A percentile compares a stretch with the other conserved stretches of the same genome.
These are phyloP conservation scores for Coemansia sp. DNA, from an alignment of 192 early-diverging fungal species.

Conservation along the genomic window DNA sequence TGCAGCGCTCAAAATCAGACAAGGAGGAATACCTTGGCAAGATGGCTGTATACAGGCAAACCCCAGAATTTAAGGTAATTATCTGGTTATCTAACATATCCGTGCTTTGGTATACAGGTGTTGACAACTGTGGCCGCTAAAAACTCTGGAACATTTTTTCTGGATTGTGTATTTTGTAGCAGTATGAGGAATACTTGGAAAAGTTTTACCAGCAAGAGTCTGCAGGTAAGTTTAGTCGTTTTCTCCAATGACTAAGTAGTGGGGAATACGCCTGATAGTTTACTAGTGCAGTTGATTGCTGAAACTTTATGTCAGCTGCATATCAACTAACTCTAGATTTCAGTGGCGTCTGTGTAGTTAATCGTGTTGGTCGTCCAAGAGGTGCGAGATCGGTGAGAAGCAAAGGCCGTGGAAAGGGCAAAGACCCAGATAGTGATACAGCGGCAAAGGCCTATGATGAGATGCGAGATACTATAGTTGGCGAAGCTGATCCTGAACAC, in stretches of 20 bases:
- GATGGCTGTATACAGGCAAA: slow-evolving; percentile 42
- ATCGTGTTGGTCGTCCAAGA: slow-evolving; percentile 53
- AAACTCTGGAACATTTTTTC: neutral
- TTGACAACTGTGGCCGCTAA: neutral
- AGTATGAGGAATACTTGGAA: slow-evolving; percentile 47
- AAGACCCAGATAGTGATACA: slow-evolving; percentile 3
- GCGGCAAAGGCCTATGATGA: neutral
- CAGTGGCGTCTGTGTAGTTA: slow-evolving; percentile 20
- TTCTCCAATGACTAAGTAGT: too few relatives aligned
- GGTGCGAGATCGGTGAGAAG: slow-evolving; percentile 33
- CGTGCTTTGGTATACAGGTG: too few relatives aligned
- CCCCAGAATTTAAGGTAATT: slow-evolving; percentile 39
- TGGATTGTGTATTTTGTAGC: slow-evolving; percentile 17
- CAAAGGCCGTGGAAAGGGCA: slow-evolving; percentile 31
- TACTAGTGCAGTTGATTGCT: too few relatives aligned
- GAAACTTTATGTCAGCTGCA: too few relatives aligned
- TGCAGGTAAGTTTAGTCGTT: slow-evolving; percentile 25
- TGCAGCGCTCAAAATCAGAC: slow-evolving; percentile 31
- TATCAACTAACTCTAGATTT: too few relatives aligned
- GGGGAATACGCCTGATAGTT: too few relatives aligned
- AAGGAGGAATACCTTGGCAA: slow-evolving; percentile 42
- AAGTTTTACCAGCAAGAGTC: slow-evolving; percentile 50
- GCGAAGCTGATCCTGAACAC: neutral
- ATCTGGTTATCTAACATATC: neutral
- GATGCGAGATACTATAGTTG: neutral